A percentile compares a stretch with the other conserved stretches of the same genome.
Conservation (phyloP, 805 yeast species). For the Sporopachydermia quercuum region DNA sequence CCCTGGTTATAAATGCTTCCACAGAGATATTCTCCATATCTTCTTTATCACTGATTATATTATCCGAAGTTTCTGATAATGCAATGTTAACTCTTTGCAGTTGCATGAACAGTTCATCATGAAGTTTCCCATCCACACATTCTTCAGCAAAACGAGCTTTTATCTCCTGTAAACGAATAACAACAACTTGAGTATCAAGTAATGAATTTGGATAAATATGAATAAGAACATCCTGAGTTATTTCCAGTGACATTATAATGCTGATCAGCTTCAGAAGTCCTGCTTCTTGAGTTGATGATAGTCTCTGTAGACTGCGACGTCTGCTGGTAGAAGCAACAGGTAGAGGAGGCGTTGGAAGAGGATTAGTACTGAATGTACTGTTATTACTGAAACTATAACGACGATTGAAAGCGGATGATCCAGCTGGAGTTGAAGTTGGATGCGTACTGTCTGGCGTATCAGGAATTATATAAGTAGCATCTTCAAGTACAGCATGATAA, state of each 20-base stretch:
- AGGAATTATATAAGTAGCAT: conserved; percentile 26
- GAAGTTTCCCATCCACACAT: conserved; percentile 13
- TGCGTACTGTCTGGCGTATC: conserved; percentile 11
- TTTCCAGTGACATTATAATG: background rate
- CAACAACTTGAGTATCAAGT: conserved; percentile 62
- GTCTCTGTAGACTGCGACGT: too few relatives aligned
- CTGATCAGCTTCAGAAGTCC: too few relatives aligned
- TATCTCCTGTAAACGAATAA: conserved; percentile 18
- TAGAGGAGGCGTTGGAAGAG: too few relatives aligned
- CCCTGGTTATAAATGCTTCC: conserved; percentile 38
- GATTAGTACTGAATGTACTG: too few relatives aligned
- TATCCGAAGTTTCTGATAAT: conserved; percentile 34
- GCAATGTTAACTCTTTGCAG: conserved; percentile 54
- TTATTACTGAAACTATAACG: too few relatives aligned
- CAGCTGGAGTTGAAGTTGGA: too few relatives aligned
- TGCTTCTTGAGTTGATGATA: too few relatives aligned
- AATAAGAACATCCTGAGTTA: conserved; percentile 12
- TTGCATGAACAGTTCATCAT: conserved; percentile 41
- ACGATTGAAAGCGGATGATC: too few relatives aligned
- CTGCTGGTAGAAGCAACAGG: too few relatives aligned
- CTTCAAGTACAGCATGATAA: conserved; percentile 60
- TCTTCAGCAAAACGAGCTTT: conserved; percentile 16
- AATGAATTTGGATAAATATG: conserved; percentile 77
- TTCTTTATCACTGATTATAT: too few relatives aligned
- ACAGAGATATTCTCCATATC: conserved; percentile 30